Evolutionary conservation across 2,329 filamentous ascomycete species (phyloP), one percentile per base, ranked within the genome.

Genomic region (Drechslerella dactyloides): DNA sequence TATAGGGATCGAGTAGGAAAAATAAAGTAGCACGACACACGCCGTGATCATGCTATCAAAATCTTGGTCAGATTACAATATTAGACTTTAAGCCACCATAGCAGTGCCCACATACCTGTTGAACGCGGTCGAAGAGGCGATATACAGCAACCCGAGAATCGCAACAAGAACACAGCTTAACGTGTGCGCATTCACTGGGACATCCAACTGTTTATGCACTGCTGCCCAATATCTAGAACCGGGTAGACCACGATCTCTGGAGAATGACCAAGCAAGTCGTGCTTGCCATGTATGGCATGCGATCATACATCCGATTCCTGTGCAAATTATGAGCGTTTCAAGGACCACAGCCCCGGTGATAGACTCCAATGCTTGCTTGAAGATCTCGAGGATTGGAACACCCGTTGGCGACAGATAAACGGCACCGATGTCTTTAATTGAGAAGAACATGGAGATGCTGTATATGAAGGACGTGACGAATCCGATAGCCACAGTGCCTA

Each of bases 401-500:
- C 80, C 80, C 5, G 81, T 83, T 56, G 78, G 78, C 5, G 78
- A 78, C n/a, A 73, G 73, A 59, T 81, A 78, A 0, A 85, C 78
- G 0, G 78, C 79, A 44, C 79, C 76, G 55, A 83, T 83, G 74
- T 84, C 80, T 51, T 82, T 81, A 52, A 84, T 81, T 0, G 80
- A 82, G 74, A 84, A 85, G 80, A 85, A 84, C 55, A 85, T 81
- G 6, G 80, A 79, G 27, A 85, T 79, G 1, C 83, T 78, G 74
- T 84, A 85, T n/a, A 80, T 78, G 11, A 84, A 75, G 2, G 82
- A 81, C 0, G 83, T 85, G 52, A 80, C 75, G 59, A 85, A 84
- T 4, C 82, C 83, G 55, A 85, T 84, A 7, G 73, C 77, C 13
- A 85, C 78, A 0, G 83, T 83, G n/a, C 82, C 35, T 79, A 78